Evolutionary conservation across 2,329 filamentous ascomycete species (phyloP).

Genomic region (Grosmannia penicillata): DNA sequence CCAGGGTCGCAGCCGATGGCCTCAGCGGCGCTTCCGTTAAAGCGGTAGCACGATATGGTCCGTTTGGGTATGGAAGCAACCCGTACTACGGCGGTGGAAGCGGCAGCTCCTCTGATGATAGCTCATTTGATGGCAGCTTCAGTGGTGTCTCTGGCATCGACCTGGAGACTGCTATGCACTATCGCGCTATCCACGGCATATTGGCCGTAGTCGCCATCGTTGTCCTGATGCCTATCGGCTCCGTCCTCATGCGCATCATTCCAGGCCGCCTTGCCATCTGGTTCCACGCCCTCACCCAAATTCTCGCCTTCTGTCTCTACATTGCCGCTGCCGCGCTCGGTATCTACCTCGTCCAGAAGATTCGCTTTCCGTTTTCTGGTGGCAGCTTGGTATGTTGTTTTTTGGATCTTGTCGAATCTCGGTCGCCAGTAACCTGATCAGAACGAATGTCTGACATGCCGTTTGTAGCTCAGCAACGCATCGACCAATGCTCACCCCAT

Average conservation of each 20-base stretch:
- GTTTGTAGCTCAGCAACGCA: constrained; percentile 16
- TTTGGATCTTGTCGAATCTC: too few species aligned
- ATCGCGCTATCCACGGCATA: constrained; percentile 24
- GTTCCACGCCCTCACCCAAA: constrained; percentile 24
- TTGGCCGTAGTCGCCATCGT: constrained; percentile 25
- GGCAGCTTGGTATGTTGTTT: constrained; percentile 18
- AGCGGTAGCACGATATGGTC: constrained; percentile 2
- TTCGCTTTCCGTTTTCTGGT: constrained; percentile 17
- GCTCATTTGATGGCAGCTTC: constrained; percentile 2
- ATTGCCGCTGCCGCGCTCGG: constrained; percentile 25
- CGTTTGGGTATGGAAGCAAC: constrained; percentile 1
- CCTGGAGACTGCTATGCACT: constrained; percentile 13
- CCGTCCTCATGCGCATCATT: constrained; percentile 24
- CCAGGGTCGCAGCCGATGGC: too few species aligned
- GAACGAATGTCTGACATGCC: background rate
- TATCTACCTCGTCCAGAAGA: constrained; percentile 21
- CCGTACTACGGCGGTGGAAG: background rate
- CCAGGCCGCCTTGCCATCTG: constrained; percentile 21
- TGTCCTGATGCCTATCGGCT: constrained; percentile 27
- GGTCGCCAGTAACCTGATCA: background rate
- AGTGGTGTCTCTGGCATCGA: constrained; percentile 15
- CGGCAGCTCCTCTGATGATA: background rate
- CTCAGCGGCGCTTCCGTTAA: too few species aligned
- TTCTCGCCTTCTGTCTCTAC: constrained; percentile 21
- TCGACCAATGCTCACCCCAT: constrained; percentile 27